Evolutionary conservation across 2,329 filamentous ascomycete species (phyloP), one percentile per base, ranked within the genome.

Genomic region (Botrytis squamosa): DNA sequence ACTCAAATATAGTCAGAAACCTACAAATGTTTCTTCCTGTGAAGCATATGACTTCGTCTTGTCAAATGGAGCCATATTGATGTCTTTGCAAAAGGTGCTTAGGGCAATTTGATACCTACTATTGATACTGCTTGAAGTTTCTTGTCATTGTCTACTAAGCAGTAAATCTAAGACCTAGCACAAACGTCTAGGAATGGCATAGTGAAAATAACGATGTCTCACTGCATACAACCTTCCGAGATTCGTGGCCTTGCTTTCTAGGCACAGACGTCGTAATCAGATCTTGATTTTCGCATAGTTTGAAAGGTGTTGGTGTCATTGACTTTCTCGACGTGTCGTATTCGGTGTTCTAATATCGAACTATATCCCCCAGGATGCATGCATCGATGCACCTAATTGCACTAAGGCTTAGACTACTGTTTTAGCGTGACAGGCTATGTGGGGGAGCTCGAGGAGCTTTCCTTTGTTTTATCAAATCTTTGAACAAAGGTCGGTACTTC

Each of bases 21-120:
- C 64, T 63, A 79, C 79, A 65, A 79, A 79, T 16, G 74, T 73
- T 29, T 77, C 76, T 64, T 78, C 79, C 65, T 79, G 79, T 10
- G 66, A 64, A 52, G 74, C 76, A 69, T 80, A 80, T 4, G 75
- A 75, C 44, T 77, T 80, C 38, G 67, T 68, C 29, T 76, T 49
- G 20, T 80, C 75, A 52, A 79, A 79, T 40, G 55, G 68, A 70
- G 76, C 64, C 77, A 78, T 78, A 9, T 42, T 44, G n/a, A 25
- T 33, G 60, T 25, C 38, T 72, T n/a, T 59, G 49, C 38, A 66
- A 65, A 40, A 36, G 38, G 33, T 22, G n/a, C 7, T 10, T n/a
- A 42, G 38, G 55, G 49, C n/a, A 44, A 69, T 44, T 52, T 40
- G n/a, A 55, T 68, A 49, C 33, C 36, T 57, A 33, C 49, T 40